Percentiles rank a stretch among this genome's conserved stretches.
Conservation (phyloP, 2,329 filamentous ascomycete species). For the Fusarium verticillioides region DNA sequence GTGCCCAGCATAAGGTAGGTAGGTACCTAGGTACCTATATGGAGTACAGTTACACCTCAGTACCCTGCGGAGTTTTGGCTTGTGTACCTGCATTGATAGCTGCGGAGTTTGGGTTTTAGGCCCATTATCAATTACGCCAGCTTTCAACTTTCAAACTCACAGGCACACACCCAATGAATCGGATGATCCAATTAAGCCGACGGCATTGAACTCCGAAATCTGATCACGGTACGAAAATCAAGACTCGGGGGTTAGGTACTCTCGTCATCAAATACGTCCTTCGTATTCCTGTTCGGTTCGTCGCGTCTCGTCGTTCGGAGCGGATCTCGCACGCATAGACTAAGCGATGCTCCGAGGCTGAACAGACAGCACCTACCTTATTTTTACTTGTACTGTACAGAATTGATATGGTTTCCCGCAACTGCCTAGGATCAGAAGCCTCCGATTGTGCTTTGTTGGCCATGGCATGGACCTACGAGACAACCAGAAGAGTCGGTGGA, state of each 20-base stretch:
- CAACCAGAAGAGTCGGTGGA: background rate
- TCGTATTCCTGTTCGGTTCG: slow-evolving; percentile 10
- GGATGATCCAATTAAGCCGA: slow-evolving; percentile 35
- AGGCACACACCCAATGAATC: background rate
- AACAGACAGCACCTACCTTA: background rate
- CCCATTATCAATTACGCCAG: background rate
- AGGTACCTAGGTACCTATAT: background rate
- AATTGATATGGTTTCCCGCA: background rate
- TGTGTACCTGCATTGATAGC: slow-evolving; percentile 20
- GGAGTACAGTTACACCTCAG: background rate
- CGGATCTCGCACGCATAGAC: slow-evolving; percentile 4
- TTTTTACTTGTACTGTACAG: background rate
- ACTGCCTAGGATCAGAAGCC: background rate
- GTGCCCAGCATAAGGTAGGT: background rate
- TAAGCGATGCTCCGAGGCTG: background rate
- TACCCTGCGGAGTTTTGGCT: slow-evolving; percentile 27
- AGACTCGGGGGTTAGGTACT: background rate
- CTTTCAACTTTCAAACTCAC: background rate
- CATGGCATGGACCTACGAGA: background rate
- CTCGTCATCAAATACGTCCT: background rate
- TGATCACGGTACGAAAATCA: slow-evolving; percentile 20
- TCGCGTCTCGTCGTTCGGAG: background rate
- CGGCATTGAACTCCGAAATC: slow-evolving; percentile 13
- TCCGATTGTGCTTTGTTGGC: slow-evolving; percentile 1
- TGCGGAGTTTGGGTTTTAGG: slow-evolving; percentile 33